Base-by-base conservation (phyloP, 352 stramenopile species). In the Phytophthora melonis region DNA sequence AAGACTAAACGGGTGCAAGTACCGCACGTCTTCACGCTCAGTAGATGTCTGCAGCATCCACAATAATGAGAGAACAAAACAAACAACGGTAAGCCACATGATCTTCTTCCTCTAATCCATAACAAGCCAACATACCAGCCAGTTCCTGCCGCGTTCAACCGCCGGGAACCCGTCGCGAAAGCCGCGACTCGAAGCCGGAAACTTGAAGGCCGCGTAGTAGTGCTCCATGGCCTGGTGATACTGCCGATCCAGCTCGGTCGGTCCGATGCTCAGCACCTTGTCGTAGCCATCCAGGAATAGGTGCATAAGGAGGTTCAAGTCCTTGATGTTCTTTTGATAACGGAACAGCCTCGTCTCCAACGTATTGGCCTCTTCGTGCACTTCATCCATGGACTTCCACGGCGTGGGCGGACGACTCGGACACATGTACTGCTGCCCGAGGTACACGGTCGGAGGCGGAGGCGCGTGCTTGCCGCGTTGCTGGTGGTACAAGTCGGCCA, bases 391-490 rank as follows among this genome's bases (percentile, higher is more conserved):
- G 3, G 73, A 71, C 25, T 79, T 84, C 86, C 86, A 94, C 55
- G 62, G 60, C 2, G 30, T 70, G 0, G 87, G 87, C 2, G 68
- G 74, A 9, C 75, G 58, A 50, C 64, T 74, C 1, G 80, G 78
- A 16, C 56, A 11, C 53, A 85, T 49, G 58, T 72, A 79, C 41
- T 94, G 87, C 62, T 81, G 63, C 16, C 68, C 78, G 1, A 81
- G 72, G 62, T 88, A 94, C 11, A 94, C 86, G 2, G 84, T 93
- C 56, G 75, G 58, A 0, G 87, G 86, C 8, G 87, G 84, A 11
- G 68, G 76, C 1, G 80, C 66, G 11, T 67, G 10, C 4, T 14
- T 72, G 6, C 70, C 79, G 36, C 68, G 72, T 13, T 84, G 61
- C 49, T 88, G 77, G 13, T 74, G 67, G 30, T 77, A 84, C 21